Percentiles rank a stretch among this genome's conserved stretches.
Conservation (phyloP, 306 rosid genomes). For the Senna siamea region DNA sequence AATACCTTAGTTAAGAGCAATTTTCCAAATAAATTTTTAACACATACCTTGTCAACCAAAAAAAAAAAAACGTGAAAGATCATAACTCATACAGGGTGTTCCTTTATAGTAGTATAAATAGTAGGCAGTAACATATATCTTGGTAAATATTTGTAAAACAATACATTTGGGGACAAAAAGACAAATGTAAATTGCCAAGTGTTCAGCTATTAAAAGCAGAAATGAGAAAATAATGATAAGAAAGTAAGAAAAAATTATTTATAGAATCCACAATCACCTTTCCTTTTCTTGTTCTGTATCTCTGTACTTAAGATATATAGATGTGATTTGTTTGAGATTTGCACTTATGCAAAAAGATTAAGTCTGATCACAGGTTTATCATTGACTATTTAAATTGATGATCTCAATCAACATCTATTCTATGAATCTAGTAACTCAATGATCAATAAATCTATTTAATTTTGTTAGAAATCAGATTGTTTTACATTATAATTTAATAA, state of each 20-base stretch:
- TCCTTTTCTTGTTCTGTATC: conserved; percentile 12
- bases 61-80: background rate
- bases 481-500: conserved; percentile 8
- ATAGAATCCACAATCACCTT: conserved; percentile 14
- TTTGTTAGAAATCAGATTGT: background rate
- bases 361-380: conserved; percentile 7
- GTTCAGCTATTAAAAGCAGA: conserved; percentile 9
- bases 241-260: background rate
- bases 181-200: background rate
- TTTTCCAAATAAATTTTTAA: background rate
- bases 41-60: background rate
- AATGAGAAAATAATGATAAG: background rate
- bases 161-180: background rate
- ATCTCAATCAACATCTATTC: background rate
- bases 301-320: background rate
- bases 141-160: background rate
- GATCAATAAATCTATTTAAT: conserved; percentile 19
- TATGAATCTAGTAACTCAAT: conserved; percentile 15
- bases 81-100: background rate
- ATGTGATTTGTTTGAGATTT: conserved; percentile 33
- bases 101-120: background rate
- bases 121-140: background rate
- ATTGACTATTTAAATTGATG: conserved; percentile 30
- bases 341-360: conserved; percentile 12
- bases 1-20: background rate